Evolutionary conservation across 148 eudicot species (phyloP).

Genomic region (Euryodendron excelsum): DNA sequence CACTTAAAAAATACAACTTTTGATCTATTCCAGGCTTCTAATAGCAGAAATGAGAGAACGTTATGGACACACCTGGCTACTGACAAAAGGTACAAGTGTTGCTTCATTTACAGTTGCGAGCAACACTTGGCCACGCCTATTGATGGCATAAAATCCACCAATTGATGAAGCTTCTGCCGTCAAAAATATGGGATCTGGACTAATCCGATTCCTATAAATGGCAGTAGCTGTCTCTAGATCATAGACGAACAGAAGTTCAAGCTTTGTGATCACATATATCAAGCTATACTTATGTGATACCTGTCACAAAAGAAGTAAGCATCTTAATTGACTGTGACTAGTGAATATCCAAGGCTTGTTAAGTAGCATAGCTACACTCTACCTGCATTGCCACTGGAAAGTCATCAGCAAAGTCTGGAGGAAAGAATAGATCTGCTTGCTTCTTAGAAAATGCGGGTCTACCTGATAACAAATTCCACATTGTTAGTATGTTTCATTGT

Average conservation of each 20-base stretch:
- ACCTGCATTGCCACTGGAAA: constrained; percentile 96
- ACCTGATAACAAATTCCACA: constrained; percentile 36
- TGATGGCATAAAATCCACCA: constrained; percentile 86
- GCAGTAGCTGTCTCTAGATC: constrained; percentile 86
- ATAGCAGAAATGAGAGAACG: neutral
- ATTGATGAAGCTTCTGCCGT: constrained; percentile 72
- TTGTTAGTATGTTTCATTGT: too few species aligned
- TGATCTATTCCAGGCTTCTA: neutral
- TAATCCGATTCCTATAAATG: constrained; percentile 77
- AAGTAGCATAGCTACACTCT: neutral
- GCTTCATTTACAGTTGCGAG: constrained; percentile 84
- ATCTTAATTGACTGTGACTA: too few species aligned
- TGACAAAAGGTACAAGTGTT: constrained; percentile 72
- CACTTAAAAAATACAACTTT: neutral
- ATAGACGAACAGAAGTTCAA: constrained; percentile 82
- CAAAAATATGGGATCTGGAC: constrained; percentile 84
- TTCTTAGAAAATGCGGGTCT: constrained; percentile 73
- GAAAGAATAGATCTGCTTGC: constrained; percentile 87
- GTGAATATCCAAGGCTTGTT: too few species aligned
- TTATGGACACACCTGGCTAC: constrained; percentile 60
- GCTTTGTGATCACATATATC: constrained; percentile 77
- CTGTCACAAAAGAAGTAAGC: constrained; percentile 34
- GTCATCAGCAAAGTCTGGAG: constrained; percentile 86
- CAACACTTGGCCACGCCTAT: constrained; percentile 77
- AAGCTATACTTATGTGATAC: constrained; percentile 69